Percentiles rank a stretch among this genome's conserved stretches.
phyloP scores from a whole-genome alignment of 225 moss, liverwort and hornwort species.

The Straminergon stramineum region DNA sequence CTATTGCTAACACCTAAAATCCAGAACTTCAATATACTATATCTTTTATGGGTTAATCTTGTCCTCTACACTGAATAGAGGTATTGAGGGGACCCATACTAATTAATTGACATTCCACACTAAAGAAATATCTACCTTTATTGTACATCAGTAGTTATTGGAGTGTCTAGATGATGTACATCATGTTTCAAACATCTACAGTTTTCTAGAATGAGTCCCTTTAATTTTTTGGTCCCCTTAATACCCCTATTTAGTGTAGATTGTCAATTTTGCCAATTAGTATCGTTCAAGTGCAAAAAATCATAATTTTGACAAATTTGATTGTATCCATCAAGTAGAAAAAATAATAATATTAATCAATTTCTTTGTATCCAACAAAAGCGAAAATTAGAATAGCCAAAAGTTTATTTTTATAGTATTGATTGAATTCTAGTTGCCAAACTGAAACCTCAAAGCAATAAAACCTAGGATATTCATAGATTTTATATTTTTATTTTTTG shows the following conservation, averaged over 20 bases:
- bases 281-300: neutral
- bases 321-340: fast-evolving
- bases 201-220: too few relatives aligned
- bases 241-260: too few relatives aligned
- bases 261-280: neutral
- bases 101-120: too few relatives aligned
- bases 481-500: neutral
- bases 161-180: too few relatives aligned
- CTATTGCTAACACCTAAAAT: fast-evolving
- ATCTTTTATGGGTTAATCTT: fast-evolving
- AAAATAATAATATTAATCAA: neutral
- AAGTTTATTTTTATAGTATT: neutral
- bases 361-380: neutral
- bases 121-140: too few relatives aligned
- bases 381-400: neutral
- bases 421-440: neutral
- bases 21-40: neutral
- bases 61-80: too few relatives aligned
- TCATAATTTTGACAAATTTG: neutral
- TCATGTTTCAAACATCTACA: too few relatives aligned
- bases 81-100: too few relatives aligned
- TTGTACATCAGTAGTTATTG: too few relatives aligned
- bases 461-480: neutral
- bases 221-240: too few relatives aligned
- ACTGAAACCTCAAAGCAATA: neutral